phyloP scores from a whole-genome alignment of 1,284 basidiomycete genomes.

The Pseudozyma tsukubaensis region DNA sequence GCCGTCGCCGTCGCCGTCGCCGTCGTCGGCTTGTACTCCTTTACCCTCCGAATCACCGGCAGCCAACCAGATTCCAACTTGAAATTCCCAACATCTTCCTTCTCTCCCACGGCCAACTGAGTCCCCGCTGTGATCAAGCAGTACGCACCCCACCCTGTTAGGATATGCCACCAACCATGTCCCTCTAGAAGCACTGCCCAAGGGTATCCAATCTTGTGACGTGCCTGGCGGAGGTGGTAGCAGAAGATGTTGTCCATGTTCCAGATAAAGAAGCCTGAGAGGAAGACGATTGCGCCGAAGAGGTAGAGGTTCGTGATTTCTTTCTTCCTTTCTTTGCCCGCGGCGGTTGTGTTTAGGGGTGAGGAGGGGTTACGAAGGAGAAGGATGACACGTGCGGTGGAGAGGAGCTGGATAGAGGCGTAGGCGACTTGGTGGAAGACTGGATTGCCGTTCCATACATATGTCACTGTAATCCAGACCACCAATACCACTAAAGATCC shows the following conservation, averaged over 20 bases:
- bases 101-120: slow-evolving; percentile 46
- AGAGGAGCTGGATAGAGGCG: slow-evolving; percentile 69
- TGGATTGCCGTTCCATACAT: slow-evolving; percentile 71
- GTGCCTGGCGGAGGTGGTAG: slow-evolving; percentile 44
- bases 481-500: slow-evolving; percentile 34
- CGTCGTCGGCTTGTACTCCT: slow-evolving; percentile 11
- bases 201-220: slow-evolving; percentile 56
- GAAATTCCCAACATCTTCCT: slow-evolving; percentile 55
- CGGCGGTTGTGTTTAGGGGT: slow-evolving; percentile 27
- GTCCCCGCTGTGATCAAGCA: slow-evolving; percentile 68
- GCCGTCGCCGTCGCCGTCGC: not conserved
- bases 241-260: slow-evolving; percentile 73
- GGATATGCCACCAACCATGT: slow-evolving; percentile 72
- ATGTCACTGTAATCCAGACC: slow-evolving; percentile 60
- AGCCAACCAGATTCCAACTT: slow-evolving; percentile 12
- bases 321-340: slow-evolving; percentile 15
- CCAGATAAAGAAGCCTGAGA: slow-evolving; percentile 71
- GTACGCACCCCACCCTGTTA: slow-evolving; percentile 72
- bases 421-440: slow-evolving; percentile 73
- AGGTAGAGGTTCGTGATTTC: slow-evolving; percentile 27
- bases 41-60: slow-evolving; percentile 45
- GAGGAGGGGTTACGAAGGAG: slow-evolving; percentile 53
- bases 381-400: slow-evolving; percentile 61
- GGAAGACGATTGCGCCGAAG: slow-evolving; percentile 62
- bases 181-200: slow-evolving; percentile 57